A percentile compares a stretch with the other conserved stretches of the same genome.
Evolutionary conservation across 495 filamentous ascomycete genomes (phyloP).

Genomic region (Rostrohypoxylon terebratum): DNA sequence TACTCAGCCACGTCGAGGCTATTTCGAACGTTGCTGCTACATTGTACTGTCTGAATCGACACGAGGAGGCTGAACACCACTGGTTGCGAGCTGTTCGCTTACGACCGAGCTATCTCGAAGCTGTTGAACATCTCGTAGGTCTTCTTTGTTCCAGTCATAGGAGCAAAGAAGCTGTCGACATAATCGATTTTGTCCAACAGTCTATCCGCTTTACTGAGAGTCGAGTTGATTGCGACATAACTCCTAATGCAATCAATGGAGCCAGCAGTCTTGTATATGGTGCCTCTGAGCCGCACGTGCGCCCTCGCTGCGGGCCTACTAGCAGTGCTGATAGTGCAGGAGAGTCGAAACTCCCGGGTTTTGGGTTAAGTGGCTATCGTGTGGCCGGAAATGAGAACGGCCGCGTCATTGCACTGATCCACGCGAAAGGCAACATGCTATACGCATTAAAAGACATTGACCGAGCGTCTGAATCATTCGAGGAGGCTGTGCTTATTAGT

Average conservation of each 20-base stretch:
- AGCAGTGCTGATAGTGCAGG: constrained; percentile 61
- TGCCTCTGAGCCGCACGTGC: constrained; percentile 12
- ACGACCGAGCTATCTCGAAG: constrained; percentile 93
- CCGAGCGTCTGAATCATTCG: constrained; percentile 89
- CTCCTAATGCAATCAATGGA: background rate
- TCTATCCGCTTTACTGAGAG: constrained; percentile 67
- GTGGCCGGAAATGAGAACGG: constrained; percentile 92
- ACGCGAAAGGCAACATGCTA: constrained; percentile 98
- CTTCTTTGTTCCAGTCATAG: constrained; percentile 85
- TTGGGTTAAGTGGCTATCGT: constrained; percentile 85
- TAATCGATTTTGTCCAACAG: constrained; percentile 89
- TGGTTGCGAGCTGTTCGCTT: constrained; percentile 87
- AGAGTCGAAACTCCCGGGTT: constrained; percentile 65
- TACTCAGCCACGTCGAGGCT: constrained; percentile 86
- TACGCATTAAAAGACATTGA: constrained; percentile 89
- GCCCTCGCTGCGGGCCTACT: constrained; percentile 21
- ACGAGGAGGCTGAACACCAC: constrained; percentile 85
- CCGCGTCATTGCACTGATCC: constrained; percentile 88
- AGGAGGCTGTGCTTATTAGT: constrained; percentile 92
- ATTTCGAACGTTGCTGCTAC: constrained; percentile 94
- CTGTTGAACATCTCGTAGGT: constrained; percentile 94
- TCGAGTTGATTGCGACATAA: constrained; percentile 13
- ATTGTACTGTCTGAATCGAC: constrained; percentile 81
- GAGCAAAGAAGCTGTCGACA: constrained; percentile 84
- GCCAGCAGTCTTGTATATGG: constrained; percentile 1